phyloP scores from a whole-genome alignment of 257 asterid species.

The Solanum bulbocastanum region DNA sequence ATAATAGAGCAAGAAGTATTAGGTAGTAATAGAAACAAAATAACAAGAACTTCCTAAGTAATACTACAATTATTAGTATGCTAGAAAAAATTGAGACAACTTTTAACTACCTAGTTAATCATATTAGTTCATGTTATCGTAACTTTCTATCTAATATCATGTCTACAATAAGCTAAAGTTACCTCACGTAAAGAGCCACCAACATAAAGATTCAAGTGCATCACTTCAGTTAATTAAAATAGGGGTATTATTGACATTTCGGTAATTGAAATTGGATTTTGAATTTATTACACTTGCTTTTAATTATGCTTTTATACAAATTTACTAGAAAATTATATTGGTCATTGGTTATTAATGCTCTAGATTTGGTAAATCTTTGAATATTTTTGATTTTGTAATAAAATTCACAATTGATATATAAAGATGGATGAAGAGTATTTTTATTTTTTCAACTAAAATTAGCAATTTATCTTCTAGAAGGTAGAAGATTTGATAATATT shows the following conservation, averaged over 20 bases:
- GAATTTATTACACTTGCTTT: not conserved
- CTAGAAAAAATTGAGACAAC: not conserved
- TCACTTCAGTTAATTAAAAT: no score
- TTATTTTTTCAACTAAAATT: not conserved
- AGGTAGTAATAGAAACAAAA: not conserved
- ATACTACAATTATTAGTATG: not conserved
- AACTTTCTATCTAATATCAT: not conserved
- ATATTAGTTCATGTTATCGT: rapidly evolving
- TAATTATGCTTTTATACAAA: not conserved
- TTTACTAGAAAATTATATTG: not conserved
- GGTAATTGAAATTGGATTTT: not conserved
- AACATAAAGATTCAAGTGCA: no score
- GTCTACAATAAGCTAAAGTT: not conserved
- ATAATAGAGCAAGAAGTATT: not conserved
- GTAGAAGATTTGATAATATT: not conserved
- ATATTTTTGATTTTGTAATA: not conserved
- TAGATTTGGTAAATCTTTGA: not conserved
- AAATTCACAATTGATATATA: no score
- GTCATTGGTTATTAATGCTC: not conserved
- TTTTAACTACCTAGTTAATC: not conserved
- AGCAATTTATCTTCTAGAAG: not conserved
- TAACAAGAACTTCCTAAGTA: not conserved
- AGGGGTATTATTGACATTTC: not conserved
- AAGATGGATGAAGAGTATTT: not conserved
- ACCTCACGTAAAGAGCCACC: not conserved